Conservation (phyloP, 2,329 filamentous ascomycete genomes). For the Beauveria australis region DNA sequence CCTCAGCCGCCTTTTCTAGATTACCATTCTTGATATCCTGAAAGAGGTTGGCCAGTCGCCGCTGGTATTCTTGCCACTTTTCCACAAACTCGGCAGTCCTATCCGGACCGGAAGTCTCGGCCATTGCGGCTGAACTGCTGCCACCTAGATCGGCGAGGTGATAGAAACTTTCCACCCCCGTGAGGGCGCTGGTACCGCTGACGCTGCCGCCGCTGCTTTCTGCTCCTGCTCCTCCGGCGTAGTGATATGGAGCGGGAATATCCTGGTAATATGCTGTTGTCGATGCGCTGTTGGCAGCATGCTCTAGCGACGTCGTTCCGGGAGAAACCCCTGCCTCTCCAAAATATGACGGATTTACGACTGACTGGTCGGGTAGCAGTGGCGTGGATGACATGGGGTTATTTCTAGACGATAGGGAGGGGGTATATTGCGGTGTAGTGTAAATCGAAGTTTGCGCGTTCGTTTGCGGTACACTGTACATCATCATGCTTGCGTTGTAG, state of each 20-base stretch:
- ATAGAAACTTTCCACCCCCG: constrained; percentile 1
- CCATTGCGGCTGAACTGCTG: constrained; percentile 21
- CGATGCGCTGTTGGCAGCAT: not conserved
- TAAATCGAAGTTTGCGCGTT: constrained; percentile 58
- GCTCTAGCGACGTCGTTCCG: not conserved
- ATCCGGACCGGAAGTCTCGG: constrained; percentile 49
- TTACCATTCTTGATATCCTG: constrained; percentile 54
- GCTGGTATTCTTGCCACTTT: constrained; percentile 59
- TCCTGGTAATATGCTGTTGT: constrained; percentile 48
- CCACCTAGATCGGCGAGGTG: not conserved
- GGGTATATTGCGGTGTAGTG: constrained; percentile 53
- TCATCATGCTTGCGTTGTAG: constrained; percentile 59
- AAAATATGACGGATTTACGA: constrained; percentile 2
- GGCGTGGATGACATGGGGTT: not conserved
- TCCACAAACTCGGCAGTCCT: constrained; percentile 53
- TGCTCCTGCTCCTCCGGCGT: not conserved
- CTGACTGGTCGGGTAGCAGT: not conserved
- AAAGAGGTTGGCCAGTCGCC: constrained; percentile 58
- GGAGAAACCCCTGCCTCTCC: not conserved
- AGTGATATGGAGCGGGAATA: not conserved
- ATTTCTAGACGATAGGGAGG: not conserved
- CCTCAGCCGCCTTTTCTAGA: constrained; percentile 42
- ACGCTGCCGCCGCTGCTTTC: not conserved
- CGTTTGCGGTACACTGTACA: constrained; percentile 70
- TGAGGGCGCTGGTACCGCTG: not conserved